Evolutionary conservation across 176 grass and related monocot genomes (phyloP).

Genomic region (Rhynchospora tenuis): DNA sequence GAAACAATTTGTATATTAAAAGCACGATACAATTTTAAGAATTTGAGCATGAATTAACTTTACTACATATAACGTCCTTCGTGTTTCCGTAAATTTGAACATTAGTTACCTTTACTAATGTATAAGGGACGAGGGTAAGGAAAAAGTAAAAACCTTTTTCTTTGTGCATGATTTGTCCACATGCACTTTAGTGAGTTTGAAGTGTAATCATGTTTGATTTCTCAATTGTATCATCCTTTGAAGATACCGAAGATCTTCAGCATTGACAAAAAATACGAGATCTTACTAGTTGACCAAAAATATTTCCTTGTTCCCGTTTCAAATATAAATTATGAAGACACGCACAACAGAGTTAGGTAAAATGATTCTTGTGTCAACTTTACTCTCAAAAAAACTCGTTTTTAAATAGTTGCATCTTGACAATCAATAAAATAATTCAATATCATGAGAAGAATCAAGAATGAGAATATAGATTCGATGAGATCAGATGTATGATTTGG

Average conservation of each 20-base stretch:
- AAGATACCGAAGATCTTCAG: background rate
- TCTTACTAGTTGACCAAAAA: constrained; percentile 6
- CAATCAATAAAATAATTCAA: background rate
- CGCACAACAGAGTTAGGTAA: background rate
- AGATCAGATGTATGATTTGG: constrained; percentile 15
- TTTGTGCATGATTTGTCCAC: background rate
- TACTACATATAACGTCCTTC: too few species aligned
- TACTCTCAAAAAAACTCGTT: background rate
- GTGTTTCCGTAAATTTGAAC: too few species aligned
- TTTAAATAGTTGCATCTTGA: background rate
- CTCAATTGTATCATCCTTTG: background rate
- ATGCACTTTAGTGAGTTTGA: background rate
- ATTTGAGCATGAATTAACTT: too few species aligned
- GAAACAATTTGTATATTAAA: too few species aligned
- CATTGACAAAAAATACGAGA: background rate
- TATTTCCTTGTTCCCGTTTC: background rate
- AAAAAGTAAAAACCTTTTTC: too few species aligned
- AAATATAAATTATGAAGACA: background rate
- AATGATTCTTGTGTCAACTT: background rate
- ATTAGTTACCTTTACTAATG: too few species aligned
- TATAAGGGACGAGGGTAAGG: too few species aligned
- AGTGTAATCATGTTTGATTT: background rate
- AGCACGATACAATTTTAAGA: too few species aligned
- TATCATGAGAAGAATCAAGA: background rate
- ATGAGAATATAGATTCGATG: constrained; percentile 8